phyloP scores from a whole-genome alignment of 1,139 yeast genomes.

The Hyphopichia pseudoburtonii region DNA sequence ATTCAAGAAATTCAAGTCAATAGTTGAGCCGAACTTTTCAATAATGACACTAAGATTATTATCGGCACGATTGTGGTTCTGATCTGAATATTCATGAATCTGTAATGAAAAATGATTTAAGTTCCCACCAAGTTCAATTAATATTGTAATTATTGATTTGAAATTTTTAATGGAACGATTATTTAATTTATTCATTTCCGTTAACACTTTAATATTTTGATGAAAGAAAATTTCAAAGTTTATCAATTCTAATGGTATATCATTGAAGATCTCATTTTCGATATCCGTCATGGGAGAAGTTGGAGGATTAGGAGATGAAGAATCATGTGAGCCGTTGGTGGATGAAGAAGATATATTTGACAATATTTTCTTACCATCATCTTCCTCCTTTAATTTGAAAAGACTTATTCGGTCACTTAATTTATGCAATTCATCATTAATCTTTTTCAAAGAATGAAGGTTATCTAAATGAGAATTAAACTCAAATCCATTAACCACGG shows the following conservation, averaged over 20 bases:
- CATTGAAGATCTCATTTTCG: slow-evolving; percentile 15
- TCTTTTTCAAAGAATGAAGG: slow-evolving; percentile 30
- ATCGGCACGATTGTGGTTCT: slow-evolving; percentile 16
- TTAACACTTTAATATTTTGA: slow-evolving; percentile 32
- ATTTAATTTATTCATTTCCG: slow-evolving; percentile 37
- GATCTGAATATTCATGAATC: slow-evolving; percentile 29
- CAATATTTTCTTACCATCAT: slow-evolving; percentile 4
- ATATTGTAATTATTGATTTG: slow-evolving; percentile 27
- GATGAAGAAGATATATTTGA: not conserved
- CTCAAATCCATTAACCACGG: slow-evolving; percentile 39
- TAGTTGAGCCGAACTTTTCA: slow-evolving; percentile 48
- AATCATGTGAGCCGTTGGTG: not conserved
- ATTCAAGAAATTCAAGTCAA: slow-evolving; percentile 42
- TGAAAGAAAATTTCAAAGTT: slow-evolving; percentile 36
- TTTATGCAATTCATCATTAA: slow-evolving; percentile 38
- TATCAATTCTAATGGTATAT: slow-evolving; percentile 35
- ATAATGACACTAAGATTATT: slow-evolving; percentile 32
- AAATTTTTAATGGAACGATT: slow-evolving; percentile 29
- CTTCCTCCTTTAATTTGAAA: slow-evolving; percentile 26
- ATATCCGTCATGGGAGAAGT: no score
- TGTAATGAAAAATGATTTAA: slow-evolving; percentile 49
- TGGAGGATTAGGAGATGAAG: not conserved
- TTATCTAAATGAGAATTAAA: slow-evolving; percentile 32
- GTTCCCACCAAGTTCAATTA: slow-evolving; percentile 49
- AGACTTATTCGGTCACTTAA: slow-evolving; percentile 36